These are phyloP conservation scores for Pseudonitzschia multistriata DNA, from an alignment of 108 stramenopile genomes.

Conservation along the genomic window DNA sequence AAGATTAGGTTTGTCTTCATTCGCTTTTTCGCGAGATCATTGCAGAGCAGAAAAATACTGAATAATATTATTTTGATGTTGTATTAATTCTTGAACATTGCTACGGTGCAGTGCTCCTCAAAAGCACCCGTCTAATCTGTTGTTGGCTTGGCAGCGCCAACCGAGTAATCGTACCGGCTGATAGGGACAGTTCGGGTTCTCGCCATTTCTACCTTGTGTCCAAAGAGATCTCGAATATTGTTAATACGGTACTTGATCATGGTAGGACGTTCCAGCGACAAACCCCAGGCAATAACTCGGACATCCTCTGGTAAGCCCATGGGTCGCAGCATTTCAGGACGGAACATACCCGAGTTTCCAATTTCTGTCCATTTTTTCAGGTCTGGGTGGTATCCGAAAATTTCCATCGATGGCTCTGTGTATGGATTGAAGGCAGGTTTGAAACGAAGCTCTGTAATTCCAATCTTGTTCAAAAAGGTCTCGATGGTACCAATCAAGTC, in stretches of 20 bases:
- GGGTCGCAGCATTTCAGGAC: slow-evolving; percentile 98
- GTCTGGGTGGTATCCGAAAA: slow-evolving; percentile 99
- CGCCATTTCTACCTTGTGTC: slow-evolving; percentile 98
- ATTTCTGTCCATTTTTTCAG: slow-evolving; percentile 99
- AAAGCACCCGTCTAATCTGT: neutral
- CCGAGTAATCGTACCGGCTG: slow-evolving; percentile 81
- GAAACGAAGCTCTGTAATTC: slow-evolving; percentile 98
- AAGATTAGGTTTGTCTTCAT: too few relatives aligned
- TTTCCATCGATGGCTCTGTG: slow-evolving; percentile 99
- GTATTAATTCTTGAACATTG: too few relatives aligned
- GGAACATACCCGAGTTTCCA: slow-evolving; percentile 99
- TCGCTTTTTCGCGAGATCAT: too few relatives aligned
- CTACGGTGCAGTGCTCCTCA: too few relatives aligned
- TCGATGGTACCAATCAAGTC: slow-evolving; percentile 98
- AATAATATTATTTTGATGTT: too few relatives aligned
- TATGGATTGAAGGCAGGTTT: slow-evolving; percentile 99
- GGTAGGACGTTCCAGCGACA: slow-evolving; percentile 98
- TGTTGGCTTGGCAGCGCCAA: slow-evolving; percentile 8
- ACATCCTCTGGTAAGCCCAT: slow-evolving; percentile 99
- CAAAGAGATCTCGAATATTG: slow-evolving; percentile 99
- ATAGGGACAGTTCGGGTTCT: slow-evolving; percentile 92
- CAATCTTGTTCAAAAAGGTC: slow-evolving; percentile 98
- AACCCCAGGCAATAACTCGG: slow-evolving; percentile 98
- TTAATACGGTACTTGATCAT: slow-evolving; percentile 99
- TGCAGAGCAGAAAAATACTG: too few relatives aligned